Base-by-base conservation (phyloP, 768 basidiomycete species). In the Auriscalpium vulgare region DNA sequence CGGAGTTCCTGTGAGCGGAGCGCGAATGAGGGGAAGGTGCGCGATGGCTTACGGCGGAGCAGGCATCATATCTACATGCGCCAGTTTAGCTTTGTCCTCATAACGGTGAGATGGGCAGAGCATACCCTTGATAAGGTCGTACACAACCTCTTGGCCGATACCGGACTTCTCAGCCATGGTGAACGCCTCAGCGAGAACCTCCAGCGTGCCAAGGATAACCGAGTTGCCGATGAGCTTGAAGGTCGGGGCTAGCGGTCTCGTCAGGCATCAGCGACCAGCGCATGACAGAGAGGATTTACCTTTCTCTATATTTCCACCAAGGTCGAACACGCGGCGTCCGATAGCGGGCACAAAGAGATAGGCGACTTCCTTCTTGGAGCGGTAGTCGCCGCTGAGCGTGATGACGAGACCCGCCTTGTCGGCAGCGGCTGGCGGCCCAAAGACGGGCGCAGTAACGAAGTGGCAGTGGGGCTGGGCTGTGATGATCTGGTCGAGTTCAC, bases 81-180 rank as follows among this genome's bases (percentile, higher is more conserved):
- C 5, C 29, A 29, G 29, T 29, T 29, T 7, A 29, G 29, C 29
- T 29, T 29, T 29, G 29, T 29, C 29, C 29, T 29, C 29, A 29
- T 29, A 29, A 29, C 29, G 4, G 29, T 29, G 4, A 29, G 29
- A 29, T 7, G 19, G n/a, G 17, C 56, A 63, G 40, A 62, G 34
- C 37, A 51, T 29, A 78, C 85, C 86, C 73, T 83, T 80, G 51
- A 90, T 73, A 16, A 84, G 74, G 17, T 69, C 67, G 19, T 79
- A 70, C 11, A 88, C 77, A 38, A 79, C 74, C 9, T 81, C 74
- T 2, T 84, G 75, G 3, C 82, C 84, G 38, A 95, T 85, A 21
- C 91, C 93, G 0, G 87, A 77, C 69, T 91, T 91, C 60, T 91
- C 88, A 4, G 86, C 85, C 10, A 95, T 80, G 1, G 92, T 94